These are phyloP conservation scores for Chaetomium tenue DNA, from an alignment of 495 filamentous ascomycete species.

Conservation along the genomic window DNA sequence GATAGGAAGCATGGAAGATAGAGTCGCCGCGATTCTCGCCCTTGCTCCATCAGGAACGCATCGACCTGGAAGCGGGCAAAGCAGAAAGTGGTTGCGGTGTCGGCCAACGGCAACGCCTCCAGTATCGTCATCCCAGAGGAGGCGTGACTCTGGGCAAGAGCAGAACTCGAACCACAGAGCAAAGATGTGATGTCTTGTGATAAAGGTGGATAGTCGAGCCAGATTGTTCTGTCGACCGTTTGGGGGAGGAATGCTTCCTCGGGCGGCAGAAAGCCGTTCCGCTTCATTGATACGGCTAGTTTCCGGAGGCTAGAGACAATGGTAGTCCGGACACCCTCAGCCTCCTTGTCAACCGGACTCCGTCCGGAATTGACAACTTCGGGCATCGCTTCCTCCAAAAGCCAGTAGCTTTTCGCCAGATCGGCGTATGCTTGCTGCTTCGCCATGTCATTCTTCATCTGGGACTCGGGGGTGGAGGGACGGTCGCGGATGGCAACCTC, in stretches of 20 bases:
- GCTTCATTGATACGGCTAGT: conserved; percentile 74
- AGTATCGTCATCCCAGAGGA: conserved; percentile 49
- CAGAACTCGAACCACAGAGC: conserved; percentile 60
- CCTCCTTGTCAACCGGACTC: conserved; percentile 38
- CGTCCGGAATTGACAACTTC: conserved; percentile 45
- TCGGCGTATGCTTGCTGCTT: conserved; percentile 71
- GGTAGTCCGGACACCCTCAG: conserved; percentile 53
- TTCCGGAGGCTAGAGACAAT: conserved; percentile 65
- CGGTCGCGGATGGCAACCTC: conserved; percentile 67
- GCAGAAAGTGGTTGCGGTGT: conserved; percentile 66
- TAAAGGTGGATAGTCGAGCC: conserved; percentile 69
- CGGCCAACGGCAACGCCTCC: conserved; percentile 70
- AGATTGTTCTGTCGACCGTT: conserved; percentile 69
- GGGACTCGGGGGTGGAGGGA: conserved; percentile 47
- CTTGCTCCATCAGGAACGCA: conserved; percentile 66
- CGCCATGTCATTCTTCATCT: conserved; percentile 42
- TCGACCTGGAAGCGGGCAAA: conserved; percentile 72
- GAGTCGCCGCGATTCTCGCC: conserved; percentile 59
- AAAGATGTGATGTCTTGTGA: conserved; percentile 64
- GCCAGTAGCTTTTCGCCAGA: conserved; percentile 81
- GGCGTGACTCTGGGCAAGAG: conserved; percentile 37
- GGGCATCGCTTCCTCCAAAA: conserved; percentile 63
- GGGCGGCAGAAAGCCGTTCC: conserved; percentile 70
- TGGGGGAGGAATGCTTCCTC: conserved; percentile 62
- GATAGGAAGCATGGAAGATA: conserved; percentile 70